Evolutionary conservation across 75 land plant genomes (phyloP).

Genomic region (Sequoiadendron giganteum): DNA sequence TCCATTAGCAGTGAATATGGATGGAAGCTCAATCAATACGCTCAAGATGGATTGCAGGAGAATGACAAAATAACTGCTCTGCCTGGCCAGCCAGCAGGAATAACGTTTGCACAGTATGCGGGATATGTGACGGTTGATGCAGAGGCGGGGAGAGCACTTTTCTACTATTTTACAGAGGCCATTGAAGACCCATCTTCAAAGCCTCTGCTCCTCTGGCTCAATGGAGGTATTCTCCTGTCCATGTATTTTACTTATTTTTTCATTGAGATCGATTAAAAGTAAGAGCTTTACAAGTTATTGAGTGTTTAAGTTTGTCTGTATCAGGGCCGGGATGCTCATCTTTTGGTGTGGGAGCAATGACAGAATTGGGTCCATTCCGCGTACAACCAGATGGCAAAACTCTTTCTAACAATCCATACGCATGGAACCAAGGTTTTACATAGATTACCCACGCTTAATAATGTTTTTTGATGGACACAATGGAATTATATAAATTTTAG

Average conservation of each 20-base stretch:
- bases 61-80: conserved; percentile 14
- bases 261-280: no score
- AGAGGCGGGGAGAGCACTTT: conserved; percentile 19
- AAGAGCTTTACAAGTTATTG: no score
- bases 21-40: background rate
- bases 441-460: no score
- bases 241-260: no score
- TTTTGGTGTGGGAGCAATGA: conserved; percentile 62
- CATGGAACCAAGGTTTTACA: conserved; percentile 67
- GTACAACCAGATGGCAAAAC: conserved; percentile 46
- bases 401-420: conserved; percentile 41
- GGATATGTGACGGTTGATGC: conserved; percentile 42
- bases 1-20: background rate
- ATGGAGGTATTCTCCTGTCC: background rate
- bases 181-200: background rate
- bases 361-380: conserved; percentile 68
- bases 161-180: conserved; percentile 8
- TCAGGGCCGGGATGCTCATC: conserved; percentile 77
- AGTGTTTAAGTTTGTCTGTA: no score
- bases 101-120: conserved; percentile 22
- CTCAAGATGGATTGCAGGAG: conserved; percentile 22
- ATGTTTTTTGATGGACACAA: no score
- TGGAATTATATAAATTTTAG: background rate
- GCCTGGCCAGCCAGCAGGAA: conserved; percentile 39
- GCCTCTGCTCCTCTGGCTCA: conserved; percentile 13